Evolutionary conservation across 1,284 basidiomycete genomes (phyloP), one percentile per base, ranked within the genome.

Genomic region (Rhodotorula sp.): DNA sequence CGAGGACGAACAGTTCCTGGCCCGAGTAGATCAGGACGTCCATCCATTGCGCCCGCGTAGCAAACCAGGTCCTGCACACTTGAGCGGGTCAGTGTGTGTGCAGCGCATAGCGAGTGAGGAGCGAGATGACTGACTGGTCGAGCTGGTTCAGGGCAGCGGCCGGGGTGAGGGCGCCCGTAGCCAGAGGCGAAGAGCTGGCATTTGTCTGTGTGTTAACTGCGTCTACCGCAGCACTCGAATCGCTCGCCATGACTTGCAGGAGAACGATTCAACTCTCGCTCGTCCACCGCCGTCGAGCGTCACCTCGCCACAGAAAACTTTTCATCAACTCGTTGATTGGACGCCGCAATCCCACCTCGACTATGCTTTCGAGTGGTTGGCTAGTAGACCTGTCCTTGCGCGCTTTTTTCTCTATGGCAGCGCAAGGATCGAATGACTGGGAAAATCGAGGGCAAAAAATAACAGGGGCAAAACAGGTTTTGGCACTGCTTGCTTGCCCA

Each of bases 11-110:
- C n/a, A 83, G 82, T 76, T 89, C 88, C 48, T 79, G 83, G 1
- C 88, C 88, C 45, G 86, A 89, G 77, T 89, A 88, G 20, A 87
- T 87, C 44, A 89, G 79, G 6, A 89, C 81, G 76, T 89, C 87
- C 87, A 89, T 88, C 84, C 86, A 87, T 74, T 86, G 77, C 6
- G 83, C 70, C 46, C 70, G 72, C 4, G 64, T 29, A 18, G 66
- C 59, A 62, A 72, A 76, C 71, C 71, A 74, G 26, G 60, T 46
- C 30, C 71, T 70, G 46, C 17, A 14, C 7, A 7, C 8, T 17
- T 26, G 12, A 7, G 51, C 18, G 4, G 10, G 6, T 26, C 4
- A 29, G 53, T 30, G 29, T 29, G 51, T 29, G 5, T 48, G 46
- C 46, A 8, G 7, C 20, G 46, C 5, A 10, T 20, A 49, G 14